Conservation (phyloP, 306 rosid genomes). For the Cicer arietinum region DNA sequence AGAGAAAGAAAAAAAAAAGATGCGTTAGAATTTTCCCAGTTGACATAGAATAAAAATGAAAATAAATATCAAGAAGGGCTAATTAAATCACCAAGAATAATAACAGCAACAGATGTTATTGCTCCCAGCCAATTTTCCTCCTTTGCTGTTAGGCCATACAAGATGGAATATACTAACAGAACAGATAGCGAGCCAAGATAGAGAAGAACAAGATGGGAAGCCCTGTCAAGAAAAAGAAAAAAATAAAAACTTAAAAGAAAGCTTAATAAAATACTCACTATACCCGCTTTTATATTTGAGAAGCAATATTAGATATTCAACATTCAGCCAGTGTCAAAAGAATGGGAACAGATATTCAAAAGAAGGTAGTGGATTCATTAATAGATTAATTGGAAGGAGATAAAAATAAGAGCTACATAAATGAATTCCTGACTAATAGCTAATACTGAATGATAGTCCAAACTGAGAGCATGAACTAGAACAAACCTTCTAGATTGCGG, state of each 20-base stretch:
- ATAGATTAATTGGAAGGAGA: neutral
- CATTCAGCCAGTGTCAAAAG: conserved; percentile 18
- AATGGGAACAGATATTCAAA: conserved; percentile 10
- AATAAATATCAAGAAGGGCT: conserved; percentile 37
- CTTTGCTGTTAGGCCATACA: conserved; percentile 73
- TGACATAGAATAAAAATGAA: conserved; percentile 18
- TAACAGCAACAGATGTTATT: conserved; percentile 92
- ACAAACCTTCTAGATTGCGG: conserved; percentile 90
- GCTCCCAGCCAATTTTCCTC: conserved; percentile 97
- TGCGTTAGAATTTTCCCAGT: conserved; percentile 34
- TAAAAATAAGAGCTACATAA: neutral
- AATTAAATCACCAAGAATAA: conserved; percentile 77
- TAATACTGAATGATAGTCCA: conserved; percentile 27
- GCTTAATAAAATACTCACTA: neutral
- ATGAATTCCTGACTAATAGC: conserved; percentile 8
- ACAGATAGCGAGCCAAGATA: conserved; percentile 91
- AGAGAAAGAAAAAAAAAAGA: conserved; percentile 20
- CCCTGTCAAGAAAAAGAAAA: conserved; percentile 64
- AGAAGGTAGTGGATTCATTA: conserved; percentile 8
- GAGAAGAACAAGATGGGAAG: conserved; percentile 93
- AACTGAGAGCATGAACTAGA: conserved; percentile 42
- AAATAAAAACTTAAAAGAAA: conserved; percentile 27
- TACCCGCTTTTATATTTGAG: conserved; percentile 26
- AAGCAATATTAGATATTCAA: conserved; percentile 13
- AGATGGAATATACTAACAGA: conserved; percentile 87